phyloP scores from a whole-genome alignment of 1,284 basidiomycete genomes.

The Vanrija pseudolonga region DNA sequence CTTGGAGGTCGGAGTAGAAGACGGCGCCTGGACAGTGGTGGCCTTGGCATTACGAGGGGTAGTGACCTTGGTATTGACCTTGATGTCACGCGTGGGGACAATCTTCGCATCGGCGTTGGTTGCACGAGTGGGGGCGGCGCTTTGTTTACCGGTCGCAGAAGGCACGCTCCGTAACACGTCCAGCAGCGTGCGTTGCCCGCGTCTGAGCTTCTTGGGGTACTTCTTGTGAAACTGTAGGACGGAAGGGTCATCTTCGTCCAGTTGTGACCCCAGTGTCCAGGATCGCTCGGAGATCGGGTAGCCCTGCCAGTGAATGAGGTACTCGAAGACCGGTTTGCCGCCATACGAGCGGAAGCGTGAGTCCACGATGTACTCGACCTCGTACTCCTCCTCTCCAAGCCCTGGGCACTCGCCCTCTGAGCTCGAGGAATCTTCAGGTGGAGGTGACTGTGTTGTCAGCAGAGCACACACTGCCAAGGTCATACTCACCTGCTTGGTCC shows the following conservation, averaged over 20 bases:
- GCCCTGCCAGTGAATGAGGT: conserved; percentile 38
- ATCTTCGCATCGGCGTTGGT: not conserved
- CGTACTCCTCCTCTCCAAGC: conserved; percentile 36
- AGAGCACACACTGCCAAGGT: too few species aligned
- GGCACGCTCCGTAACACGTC: conserved; percentile 1
- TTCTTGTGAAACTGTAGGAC: conserved; percentile 31
- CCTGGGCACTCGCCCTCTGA: conserved; percentile 1
- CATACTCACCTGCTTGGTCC: too few species aligned
- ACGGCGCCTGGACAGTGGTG: too few species aligned
- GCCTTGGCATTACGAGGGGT: too few species aligned
- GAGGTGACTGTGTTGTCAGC: too few species aligned
- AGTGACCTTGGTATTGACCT: too few species aligned
- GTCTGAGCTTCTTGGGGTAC: conserved; percentile 26
- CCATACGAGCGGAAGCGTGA: conserved; percentile 22
- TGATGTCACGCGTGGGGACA: too few species aligned
- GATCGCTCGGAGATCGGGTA: conserved; percentile 30
- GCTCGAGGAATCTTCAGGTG: too few species aligned
- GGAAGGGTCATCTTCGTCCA: conserved; percentile 47
- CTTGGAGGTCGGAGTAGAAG: too few species aligned
- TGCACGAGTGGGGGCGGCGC: not conserved
- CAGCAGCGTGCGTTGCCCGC: conserved; percentile 1
- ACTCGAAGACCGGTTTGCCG: conserved; percentile 28
- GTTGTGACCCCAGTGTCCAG: conserved; percentile 36
- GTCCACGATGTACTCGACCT: conserved; percentile 41
- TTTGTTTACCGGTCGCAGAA: not conserved